Evolutionary conservation across 176 grass and related monocot species (phyloP).

Genomic region (Carex kokanica): DNA sequence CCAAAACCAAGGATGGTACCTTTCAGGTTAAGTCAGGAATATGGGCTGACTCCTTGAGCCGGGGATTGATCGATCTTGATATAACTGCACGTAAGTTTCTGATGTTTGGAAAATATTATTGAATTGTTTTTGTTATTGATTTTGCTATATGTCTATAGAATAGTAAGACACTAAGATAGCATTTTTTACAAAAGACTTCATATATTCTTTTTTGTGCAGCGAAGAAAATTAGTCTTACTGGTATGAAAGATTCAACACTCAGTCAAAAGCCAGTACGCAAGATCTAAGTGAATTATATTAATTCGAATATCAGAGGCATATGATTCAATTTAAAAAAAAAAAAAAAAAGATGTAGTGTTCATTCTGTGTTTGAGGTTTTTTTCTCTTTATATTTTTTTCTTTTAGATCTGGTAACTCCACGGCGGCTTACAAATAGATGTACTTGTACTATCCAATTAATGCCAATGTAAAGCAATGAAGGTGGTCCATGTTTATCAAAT

Average conservation of each 20-base stretch:
- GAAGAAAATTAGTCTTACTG: constrained; percentile 22
- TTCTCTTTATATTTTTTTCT: not conserved
- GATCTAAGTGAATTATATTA: not conserved
- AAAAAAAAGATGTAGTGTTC: not conserved
- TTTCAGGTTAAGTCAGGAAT: constrained; percentile 73
- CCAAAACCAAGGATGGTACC: constrained; percentile 35
- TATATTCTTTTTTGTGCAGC: constrained; percentile 17
- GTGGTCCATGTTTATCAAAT: not conserved
- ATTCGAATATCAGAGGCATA: not conserved
- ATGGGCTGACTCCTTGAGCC: constrained; percentile 90
- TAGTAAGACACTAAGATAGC: not conserved
- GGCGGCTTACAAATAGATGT: not conserved
- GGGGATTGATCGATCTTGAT: constrained; percentile 79
- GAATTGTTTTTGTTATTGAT: not conserved
- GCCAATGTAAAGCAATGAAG: not conserved
- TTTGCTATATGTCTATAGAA: not conserved
- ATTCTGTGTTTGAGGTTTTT: not conserved
- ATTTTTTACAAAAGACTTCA: not conserved
- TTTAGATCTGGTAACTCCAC: not conserved
- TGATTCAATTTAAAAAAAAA: not conserved
- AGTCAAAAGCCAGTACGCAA: not conserved
- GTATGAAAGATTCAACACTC: constrained; percentile 3
- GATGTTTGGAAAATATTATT: not conserved
- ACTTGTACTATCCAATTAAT: not conserved
- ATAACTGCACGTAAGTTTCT: constrained; percentile 61